phyloP scores from a whole-genome alignment of 306 rosid species.

The Rosa multiflora region DNA sequence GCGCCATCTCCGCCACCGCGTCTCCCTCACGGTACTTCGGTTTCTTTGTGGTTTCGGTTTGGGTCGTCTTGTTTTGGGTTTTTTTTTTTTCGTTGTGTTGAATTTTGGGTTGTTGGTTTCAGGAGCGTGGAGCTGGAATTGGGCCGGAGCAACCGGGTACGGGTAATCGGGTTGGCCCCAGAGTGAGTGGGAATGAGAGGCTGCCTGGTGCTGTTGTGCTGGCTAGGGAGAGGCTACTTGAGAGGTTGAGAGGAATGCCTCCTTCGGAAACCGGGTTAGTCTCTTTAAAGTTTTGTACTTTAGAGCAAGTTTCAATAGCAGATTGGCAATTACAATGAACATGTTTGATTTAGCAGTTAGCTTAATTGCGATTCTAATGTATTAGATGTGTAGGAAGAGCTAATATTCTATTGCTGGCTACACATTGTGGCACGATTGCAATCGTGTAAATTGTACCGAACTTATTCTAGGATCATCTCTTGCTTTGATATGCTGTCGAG shows the following conservation, averaged over 20 bases:
- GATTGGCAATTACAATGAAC: not conserved
- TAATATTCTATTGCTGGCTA: too few species aligned
- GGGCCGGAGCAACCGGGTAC: constrained; percentile 37
- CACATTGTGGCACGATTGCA: not conserved
- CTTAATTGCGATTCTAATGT: not conserved
- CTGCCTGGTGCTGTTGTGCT: constrained; percentile 76
- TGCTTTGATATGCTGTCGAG: not conserved
- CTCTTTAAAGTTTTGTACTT: not conserved
- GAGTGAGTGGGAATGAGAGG: constrained; percentile 50
- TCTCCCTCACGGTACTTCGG: constrained; percentile 30
- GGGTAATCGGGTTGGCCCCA: constrained; percentile 29
- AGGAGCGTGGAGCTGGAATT: constrained; percentile 48
- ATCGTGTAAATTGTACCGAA: not conserved
- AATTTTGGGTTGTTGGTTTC: constrained; percentile 13
- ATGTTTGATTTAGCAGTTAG: not conserved
- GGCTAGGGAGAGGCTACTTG: constrained; percentile 82
- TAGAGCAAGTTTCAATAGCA: not conserved
- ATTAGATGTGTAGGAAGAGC: not conserved
- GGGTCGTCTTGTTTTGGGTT: not conserved
- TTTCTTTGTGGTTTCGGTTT: too few species aligned
- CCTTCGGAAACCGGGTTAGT: constrained; percentile 56
- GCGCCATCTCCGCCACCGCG: constrained; percentile 45
- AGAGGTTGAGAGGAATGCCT: constrained; percentile 80
- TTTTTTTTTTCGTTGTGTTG: not conserved
- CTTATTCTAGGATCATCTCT: not conserved